phyloP scores from a whole-genome alignment of 2,329 filamentous ascomycete genomes.

The Venturia carpophila region DNA sequence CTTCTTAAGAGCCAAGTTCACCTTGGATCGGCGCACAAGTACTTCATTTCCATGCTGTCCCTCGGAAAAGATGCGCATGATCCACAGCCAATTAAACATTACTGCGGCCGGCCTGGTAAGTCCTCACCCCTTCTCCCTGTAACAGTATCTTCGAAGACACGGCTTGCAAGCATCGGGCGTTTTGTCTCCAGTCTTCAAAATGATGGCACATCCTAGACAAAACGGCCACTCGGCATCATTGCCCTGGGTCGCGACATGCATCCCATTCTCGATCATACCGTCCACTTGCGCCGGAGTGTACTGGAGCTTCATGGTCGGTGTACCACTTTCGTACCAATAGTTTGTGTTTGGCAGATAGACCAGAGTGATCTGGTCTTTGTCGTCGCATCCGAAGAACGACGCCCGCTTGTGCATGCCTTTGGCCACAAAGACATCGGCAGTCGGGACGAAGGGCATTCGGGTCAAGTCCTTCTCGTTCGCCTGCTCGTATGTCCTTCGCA shows the following conservation, averaged over 20 bases:
- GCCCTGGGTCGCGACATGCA: slow-evolving; percentile 33
- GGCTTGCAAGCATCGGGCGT: slow-evolving; percentile 31
- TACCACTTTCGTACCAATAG: slow-evolving; percentile 30
- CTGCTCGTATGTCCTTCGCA: slow-evolving; percentile 52
- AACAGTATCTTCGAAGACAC: slow-evolving; percentile 37
- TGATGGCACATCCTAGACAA: slow-evolving; percentile 39
- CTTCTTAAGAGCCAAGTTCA: too few species aligned
- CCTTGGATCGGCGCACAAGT: too few species aligned
- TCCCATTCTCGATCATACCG: slow-evolving; percentile 37
- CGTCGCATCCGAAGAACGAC: slow-evolving; percentile 56
- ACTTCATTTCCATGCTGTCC: too few species aligned
- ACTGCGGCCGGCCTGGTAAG: neutral
- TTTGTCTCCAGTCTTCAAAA: slow-evolving; percentile 24
- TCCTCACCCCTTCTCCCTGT: neutral
- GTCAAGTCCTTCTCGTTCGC: slow-evolving; percentile 45
- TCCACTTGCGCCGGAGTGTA: slow-evolving; percentile 32
- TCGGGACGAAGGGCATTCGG: slow-evolving; percentile 52
- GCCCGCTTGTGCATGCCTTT: slow-evolving; percentile 53
- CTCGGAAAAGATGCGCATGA: too few species aligned
- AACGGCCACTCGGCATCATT: slow-evolving; percentile 30
- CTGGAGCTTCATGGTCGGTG: slow-evolving; percentile 29
- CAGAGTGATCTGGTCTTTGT: slow-evolving; percentile 27
- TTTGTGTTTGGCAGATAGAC: slow-evolving; percentile 40
- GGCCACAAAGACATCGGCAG: slow-evolving; percentile 48
- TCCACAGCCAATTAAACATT: neutral